Evolutionary conservation across 768 basidiomycete genomes (phyloP).

Genomic region (Heimioporus sp.): DNA sequence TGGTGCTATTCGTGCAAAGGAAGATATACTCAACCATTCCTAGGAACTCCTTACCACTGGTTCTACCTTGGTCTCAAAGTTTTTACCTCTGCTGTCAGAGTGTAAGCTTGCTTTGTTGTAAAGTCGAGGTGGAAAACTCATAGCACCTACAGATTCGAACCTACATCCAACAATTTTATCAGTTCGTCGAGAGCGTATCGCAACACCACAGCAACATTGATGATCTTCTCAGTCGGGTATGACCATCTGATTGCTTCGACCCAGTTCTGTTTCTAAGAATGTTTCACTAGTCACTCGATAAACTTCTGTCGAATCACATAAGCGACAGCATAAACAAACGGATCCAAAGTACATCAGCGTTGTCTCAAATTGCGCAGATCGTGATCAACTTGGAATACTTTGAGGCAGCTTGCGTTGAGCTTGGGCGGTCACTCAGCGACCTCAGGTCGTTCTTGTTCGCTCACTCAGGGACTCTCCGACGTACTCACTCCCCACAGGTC

Average conservation of each 20-base stretch:
- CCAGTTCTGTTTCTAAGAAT: not conserved
- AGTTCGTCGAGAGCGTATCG: conserved; percentile 92
- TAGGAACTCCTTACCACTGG: conserved; percentile 64
- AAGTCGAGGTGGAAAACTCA: not conserved
- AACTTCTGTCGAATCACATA: conserved; percentile 72
- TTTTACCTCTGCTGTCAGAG: conserved; percentile 95
- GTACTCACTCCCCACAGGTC: conserved; percentile 48
- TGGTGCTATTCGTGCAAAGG: not conserved
- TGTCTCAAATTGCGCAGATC: conserved; percentile 91
- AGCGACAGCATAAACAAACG: conserved; percentile 72
- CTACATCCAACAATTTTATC: conserved; percentile 94
- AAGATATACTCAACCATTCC: conserved; percentile 2
- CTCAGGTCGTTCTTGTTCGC: conserved; percentile 55
- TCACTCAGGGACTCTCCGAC: not conserved
- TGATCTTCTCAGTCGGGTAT: conserved; percentile 84
- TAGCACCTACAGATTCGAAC: conserved; percentile 59
- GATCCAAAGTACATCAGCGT: conserved; percentile 69
- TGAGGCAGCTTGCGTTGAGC: conserved; percentile 76
- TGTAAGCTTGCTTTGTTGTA: conserved; percentile 36
- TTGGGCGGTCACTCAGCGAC: conserved; percentile 80
- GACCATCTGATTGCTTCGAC: conserved; percentile 1
- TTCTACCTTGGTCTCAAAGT: conserved; percentile 91
- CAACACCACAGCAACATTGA: conserved; percentile 92
- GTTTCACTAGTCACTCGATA: conserved; percentile 72
- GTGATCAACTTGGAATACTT: conserved; percentile 93